Conservation (phyloP, 345 rosid species). For the Eucalyptus camaldulensis region DNA sequence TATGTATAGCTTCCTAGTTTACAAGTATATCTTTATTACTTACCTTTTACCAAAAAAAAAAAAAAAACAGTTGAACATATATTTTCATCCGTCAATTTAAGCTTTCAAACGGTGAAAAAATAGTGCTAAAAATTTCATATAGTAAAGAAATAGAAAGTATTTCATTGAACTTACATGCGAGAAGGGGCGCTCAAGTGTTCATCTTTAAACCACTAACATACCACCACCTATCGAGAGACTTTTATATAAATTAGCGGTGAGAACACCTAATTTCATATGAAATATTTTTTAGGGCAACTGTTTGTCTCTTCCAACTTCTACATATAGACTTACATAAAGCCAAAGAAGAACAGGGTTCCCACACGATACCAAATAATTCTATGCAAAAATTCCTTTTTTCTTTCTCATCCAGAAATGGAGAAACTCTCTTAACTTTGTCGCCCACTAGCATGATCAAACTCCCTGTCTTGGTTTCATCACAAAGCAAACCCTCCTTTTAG, state of each 20-base stretch:
- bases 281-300: not conserved
- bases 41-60: too few relatives aligned
- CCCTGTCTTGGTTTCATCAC: conserved; percentile 20
- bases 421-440: conserved; percentile 26
- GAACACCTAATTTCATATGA: not conserved
- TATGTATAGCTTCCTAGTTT: too few relatives aligned
- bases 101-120: not conserved
- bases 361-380: not conserved
- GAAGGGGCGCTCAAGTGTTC: not conserved
- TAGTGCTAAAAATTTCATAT: not conserved
- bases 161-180: not conserved
- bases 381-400: not conserved
- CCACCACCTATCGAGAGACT: not conserved
- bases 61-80: not conserved
- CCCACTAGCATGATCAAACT: conserved; percentile 13
- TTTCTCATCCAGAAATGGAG: conserved; percentile 9
- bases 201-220: not conserved
- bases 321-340: conserved; percentile 22
- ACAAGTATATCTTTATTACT: too few relatives aligned
- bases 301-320: not conserved
- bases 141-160: not conserved
- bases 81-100: not conserved
- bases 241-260: not conserved
- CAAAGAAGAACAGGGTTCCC: conserved; percentile 37
- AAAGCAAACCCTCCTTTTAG: not conserved